Evolutionary conservation across 345 rosid genomes (phyloP), one percentile per base, ranked within the genome.

Genomic region (Gossypium raimondii): DNA sequence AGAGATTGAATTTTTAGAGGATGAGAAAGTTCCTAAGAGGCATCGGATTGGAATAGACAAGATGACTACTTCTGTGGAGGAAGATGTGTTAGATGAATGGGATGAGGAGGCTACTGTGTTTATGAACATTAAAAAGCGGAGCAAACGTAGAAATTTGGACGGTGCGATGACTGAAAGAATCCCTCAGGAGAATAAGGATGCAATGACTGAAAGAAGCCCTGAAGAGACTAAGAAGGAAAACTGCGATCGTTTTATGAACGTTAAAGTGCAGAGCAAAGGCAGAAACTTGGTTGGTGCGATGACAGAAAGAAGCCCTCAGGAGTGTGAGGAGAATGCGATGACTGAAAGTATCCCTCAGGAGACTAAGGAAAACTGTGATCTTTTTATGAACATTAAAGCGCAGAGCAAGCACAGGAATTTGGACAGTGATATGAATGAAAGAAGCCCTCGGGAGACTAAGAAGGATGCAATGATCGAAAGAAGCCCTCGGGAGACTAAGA

Each of bases 21-120:
- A 67, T 63, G 78, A 44, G 57, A 66, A 67, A 25, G 34, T 43
- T 29, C 79, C 78, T 25, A 82, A 73, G 79, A 81, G 67, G 78
- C 72, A 10, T 7, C 57, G 78, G 22, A 77, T 64, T 58, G 73
- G 13, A 66, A 14, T 62, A 13, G 72, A 70, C 44, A 72, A 55
- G 73, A 62, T 66, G 52, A 57, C 29, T 25, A 10, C 13, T 43
- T 63, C 22, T 22, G 20, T 43, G 58, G 78, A 38, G 70, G 62
- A 73, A 71, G 66, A 61, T 66, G 51, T 17, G 7, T 76, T 44
- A 2, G 78, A 59, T 57, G 84, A 75, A 25, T 72, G 77, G 69
- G 84, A 81, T 51, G 75, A 57, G 3, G 85, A 84, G 74, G 75
- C 56, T 55, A 0, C 76, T 61, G 79, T 53, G 75, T 9, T 79